A percentile compares a stretch with the other conserved stretches of the same genome.
These are phyloP conservation scores for Paracoccidioides lutzii DNA, from an alignment of 2,329 filamentous ascomycete genomes.

Conservation along the genomic window DNA sequence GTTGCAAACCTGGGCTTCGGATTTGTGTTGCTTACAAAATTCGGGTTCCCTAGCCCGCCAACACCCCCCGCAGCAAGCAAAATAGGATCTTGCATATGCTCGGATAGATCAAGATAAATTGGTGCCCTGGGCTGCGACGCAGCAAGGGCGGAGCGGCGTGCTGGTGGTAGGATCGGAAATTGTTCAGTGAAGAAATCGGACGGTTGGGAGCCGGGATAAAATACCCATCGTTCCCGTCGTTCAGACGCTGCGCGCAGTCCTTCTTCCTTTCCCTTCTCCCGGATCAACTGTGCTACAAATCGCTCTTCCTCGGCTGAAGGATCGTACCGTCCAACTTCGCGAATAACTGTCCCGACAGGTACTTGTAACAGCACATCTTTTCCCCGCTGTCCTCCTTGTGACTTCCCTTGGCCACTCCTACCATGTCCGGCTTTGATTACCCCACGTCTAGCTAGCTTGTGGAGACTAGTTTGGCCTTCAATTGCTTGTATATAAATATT, in stretches of 20 bases:
- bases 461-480: slow-evolving; percentile 77
- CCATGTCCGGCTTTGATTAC: slow-evolving; percentile 40
- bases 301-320: slow-evolving; percentile 56
- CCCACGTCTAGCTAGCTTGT: slow-evolving; percentile 72
- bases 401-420: slow-evolving; percentile 36
- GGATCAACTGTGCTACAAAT: slow-evolving; percentile 13
- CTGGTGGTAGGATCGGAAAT: slow-evolving; percentile 45
- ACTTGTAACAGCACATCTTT: slow-evolving; percentile 82
- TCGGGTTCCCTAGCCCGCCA: slow-evolving; percentile 84
- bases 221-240: slow-evolving; percentile 62
- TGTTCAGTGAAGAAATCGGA: slow-evolving; percentile 52
- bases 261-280: slow-evolving; percentile 27
- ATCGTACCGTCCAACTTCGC: slow-evolving; percentile 68
- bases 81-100: slow-evolving; percentile 69
- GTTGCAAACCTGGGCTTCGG: slow-evolving; percentile 77
- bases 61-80: slow-evolving; percentile 77
- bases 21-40: slow-evolving; percentile 68
- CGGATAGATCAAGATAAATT: slow-evolving; percentile 58
- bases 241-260: slow-evolving; percentile 30
- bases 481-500: slow-evolving; percentile 91
- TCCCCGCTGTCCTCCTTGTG: slow-evolving; percentile 56
- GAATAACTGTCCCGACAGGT: slow-evolving; percentile 80
- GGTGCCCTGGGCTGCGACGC: slow-evolving; percentile 60
- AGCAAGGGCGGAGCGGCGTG: slow-evolving; percentile 44
- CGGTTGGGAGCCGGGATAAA: slow-evolving; percentile 67